Evolutionary conservation across 495 filamentous ascomycete species (phyloP).

Genomic region (Niebla homalea): DNA sequence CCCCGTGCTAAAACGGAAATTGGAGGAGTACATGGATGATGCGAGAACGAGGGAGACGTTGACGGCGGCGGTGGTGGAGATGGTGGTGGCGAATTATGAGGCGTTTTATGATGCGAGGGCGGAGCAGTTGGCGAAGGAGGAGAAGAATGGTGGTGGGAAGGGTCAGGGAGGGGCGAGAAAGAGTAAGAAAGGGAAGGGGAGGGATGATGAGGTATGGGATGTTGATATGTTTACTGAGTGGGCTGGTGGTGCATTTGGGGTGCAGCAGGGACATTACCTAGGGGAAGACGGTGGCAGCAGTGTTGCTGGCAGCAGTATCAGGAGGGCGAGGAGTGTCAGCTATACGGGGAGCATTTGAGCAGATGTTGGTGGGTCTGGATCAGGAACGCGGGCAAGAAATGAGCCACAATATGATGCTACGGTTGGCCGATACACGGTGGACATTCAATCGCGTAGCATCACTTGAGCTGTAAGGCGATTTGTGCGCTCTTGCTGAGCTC

Average conservation of each 20-base stretch:
- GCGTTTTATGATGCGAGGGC: slow-evolving; percentile 43
- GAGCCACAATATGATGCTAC: no score
- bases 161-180: slow-evolving; percentile 28
- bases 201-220: slow-evolving; percentile 52
- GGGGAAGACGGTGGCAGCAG: slow-evolving; percentile 23
- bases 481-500: no score
- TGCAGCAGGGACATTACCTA: slow-evolving; percentile 30
- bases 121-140: slow-evolving; percentile 21
- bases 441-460: no score
- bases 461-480: no score
- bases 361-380: no score
- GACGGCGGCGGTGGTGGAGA: slow-evolving; percentile 46
- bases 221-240: slow-evolving; percentile 48
- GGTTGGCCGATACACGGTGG: no score
- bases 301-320: neutral
- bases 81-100: slow-evolving; percentile 46
- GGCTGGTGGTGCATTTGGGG: slow-evolving; percentile 43
- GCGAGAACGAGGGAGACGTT: slow-evolving; percentile 47
- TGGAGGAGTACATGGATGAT: slow-evolving; percentile 48
- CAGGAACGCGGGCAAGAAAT: no score
- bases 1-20: slow-evolving; percentile 32
- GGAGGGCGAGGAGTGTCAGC: slow-evolving; percentile 25
- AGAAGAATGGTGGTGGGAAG: slow-evolving; percentile 27
- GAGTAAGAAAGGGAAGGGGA: slow-evolving; percentile 47
- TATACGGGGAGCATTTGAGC: slow-evolving; percentile 11